Evolutionary conservation across 306 rosid species (phyloP).

Genomic region (Quercus glauca): DNA sequence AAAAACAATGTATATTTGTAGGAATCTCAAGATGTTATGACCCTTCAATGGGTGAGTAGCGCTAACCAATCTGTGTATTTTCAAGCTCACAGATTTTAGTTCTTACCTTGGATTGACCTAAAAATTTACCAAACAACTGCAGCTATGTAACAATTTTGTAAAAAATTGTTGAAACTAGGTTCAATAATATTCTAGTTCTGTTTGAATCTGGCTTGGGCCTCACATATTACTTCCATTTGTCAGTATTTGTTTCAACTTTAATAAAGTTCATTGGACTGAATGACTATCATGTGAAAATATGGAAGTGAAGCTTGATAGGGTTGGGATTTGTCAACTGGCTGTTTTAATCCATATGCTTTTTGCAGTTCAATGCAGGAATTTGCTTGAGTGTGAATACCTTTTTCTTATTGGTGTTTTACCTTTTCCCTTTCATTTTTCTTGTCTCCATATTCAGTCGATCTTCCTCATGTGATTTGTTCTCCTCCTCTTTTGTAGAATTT

Average conservation of each 20-base stretch:
- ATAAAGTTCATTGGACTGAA: neutral
- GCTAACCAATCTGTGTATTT: neutral
- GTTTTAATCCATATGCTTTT: conserved; percentile 14
- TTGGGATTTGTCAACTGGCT: neutral
- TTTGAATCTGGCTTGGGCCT: neutral
- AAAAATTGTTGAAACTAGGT: neutral
- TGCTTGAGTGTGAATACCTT: neutral
- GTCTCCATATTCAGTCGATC: neutral
- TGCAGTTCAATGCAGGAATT: conserved; percentile 24
- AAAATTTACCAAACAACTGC: neutral
- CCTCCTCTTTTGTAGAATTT: neutral
- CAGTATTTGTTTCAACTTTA: neutral
- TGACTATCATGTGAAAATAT: conserved; percentile 16
- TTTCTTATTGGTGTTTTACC: conserved; percentile 4
- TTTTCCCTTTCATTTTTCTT: neutral
- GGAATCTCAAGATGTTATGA: neutral
- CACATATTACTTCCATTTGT: neutral
- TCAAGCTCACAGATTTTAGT: neutral
- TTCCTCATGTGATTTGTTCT: neutral
- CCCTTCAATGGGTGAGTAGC: neutral
- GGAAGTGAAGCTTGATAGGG: conserved; percentile 21
- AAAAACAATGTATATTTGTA: neutral
- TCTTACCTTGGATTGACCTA: neutral
- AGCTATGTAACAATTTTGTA: neutral
- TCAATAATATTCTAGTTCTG: neutral